A percentile compares a stretch with the other conserved stretches of the same genome.
Conservation (phyloP, 2,329 filamentous ascomycete genomes). For the Penicillium janthinellum region DNA sequence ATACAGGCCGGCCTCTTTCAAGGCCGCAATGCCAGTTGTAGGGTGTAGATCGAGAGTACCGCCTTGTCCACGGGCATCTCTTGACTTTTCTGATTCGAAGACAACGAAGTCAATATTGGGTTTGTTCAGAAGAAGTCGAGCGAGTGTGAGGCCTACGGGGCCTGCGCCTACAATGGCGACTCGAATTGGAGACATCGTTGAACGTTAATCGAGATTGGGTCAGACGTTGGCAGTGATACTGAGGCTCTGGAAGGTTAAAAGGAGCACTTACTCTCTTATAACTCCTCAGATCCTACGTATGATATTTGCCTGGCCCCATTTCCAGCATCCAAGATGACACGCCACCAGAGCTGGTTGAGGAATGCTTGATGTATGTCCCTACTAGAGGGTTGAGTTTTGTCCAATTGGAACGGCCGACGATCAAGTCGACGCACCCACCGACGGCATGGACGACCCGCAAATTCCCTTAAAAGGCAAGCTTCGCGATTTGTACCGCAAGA, state of each 20-base stretch:
- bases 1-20: constrained; percentile 27
- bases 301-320: too few relatives aligned
- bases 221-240: background rate
- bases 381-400: background rate
- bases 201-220: background rate
- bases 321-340: background rate
- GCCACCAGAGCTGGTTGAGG: background rate
- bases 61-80: constrained; percentile 24
- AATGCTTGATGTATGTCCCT: background rate
- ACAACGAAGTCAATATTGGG: constrained; percentile 18
- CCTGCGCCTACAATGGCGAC: constrained; percentile 27
- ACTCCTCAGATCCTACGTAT: background rate
- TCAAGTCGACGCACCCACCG: background rate
- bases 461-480: background rate
- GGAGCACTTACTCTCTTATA: background rate
- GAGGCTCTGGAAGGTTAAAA: background rate
- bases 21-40: constrained; percentile 26
- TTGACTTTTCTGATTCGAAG: constrained; percentile 36
- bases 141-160: constrained; percentile 17
- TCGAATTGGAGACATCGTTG: background rate
- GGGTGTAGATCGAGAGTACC: constrained; percentile 34
- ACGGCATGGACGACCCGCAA: background rate
- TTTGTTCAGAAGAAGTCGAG: constrained; percentile 10
- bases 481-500: background rate
- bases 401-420: background rate